A percentile compares a stretch with the other conserved stretches of the same genome.
phyloP scores from a whole-genome alignment of 495 filamentous ascomycete genomes.

The Podospora sp. region DNA sequence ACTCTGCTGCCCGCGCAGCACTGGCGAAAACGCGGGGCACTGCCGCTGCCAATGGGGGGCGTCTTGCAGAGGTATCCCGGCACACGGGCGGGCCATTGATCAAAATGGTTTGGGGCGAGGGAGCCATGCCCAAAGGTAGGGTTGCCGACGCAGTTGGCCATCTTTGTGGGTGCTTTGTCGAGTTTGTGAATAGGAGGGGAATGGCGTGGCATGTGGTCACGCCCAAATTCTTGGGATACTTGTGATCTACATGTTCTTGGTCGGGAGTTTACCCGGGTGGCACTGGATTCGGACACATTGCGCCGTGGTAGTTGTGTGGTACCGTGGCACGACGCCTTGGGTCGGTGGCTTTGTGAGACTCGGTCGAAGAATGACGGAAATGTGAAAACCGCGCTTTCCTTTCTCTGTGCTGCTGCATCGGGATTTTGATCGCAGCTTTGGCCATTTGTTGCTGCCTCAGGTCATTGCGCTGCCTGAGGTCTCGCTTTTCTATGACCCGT shows the following conservation, averaged over 20 bases:
- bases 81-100: background rate
- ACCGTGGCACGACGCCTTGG: background rate
- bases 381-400: too few relatives aligned
- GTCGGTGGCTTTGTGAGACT: background rate
- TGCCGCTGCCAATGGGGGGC: conserved; percentile 7
- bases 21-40: background rate
- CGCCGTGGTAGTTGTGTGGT: background rate
- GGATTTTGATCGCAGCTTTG: too few relatives aligned
- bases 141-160: conserved; percentile 5
- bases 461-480: too few relatives aligned
- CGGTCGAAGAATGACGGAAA: too few relatives aligned
- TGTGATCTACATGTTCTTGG: background rate
- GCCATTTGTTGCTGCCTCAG: too few relatives aligned
- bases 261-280: background rate
- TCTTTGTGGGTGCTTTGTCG: background rate
- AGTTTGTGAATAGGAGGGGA: background rate
- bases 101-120: conserved; percentile 3
- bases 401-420: too few relatives aligned
- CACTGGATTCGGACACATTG: background rate
- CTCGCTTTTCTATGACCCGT: too few relatives aligned
- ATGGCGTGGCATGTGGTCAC: background rate
- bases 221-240: background rate
- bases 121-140: background rate
- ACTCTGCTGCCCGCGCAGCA: conserved; percentile 2
- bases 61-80: conserved; percentile 11